Conservation (phyloP, 345 rosid genomes). For the Corchorus capsularis region DNA sequence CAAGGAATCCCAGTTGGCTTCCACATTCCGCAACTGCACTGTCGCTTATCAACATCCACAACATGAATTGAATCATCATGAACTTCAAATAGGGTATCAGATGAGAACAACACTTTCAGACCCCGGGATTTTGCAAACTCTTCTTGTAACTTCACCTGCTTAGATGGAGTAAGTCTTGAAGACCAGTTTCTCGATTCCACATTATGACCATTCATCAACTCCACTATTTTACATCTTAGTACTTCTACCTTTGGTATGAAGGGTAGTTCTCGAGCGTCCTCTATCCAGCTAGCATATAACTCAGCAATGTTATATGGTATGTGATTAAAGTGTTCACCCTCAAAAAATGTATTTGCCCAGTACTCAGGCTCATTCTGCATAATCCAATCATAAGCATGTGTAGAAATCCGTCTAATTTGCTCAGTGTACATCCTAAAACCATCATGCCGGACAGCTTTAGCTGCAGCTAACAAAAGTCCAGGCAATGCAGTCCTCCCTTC, state of each 20-base stretch:
- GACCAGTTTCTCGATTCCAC: conserved; percentile 55
- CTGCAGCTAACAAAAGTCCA: conserved; percentile 67
- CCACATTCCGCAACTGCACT: conserved; percentile 82
- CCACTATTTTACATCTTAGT: conserved; percentile 48
- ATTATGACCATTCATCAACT: conserved; percentile 53
- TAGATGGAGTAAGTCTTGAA: conserved; percentile 66
- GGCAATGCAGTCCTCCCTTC: conserved; percentile 78
- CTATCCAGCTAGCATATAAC: conserved; percentile 63
- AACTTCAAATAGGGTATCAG: conserved; percentile 87
- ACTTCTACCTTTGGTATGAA: conserved; percentile 63
- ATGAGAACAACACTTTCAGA: conserved; percentile 69
- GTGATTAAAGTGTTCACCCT: conserved; percentile 72
- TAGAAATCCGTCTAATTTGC: conserved; percentile 65
- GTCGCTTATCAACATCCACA: conserved; percentile 61
- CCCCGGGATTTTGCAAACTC: conserved; percentile 49
- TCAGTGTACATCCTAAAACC: conserved; percentile 54
- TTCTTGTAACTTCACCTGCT: conserved; percentile 61
- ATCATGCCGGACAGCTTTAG: conserved; percentile 64
- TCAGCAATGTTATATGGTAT: conserved; percentile 62
- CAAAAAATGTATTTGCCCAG: conserved; percentile 70
- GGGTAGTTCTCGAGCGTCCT: conserved; percentile 72
- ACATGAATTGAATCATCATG: conserved; percentile 68
- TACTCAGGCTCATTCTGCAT: conserved; percentile 66
- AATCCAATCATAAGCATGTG: conserved; percentile 80
- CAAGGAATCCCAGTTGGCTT: conserved; percentile 74